phyloP scores from a whole-genome alignment of 257 asterid species.

The Euphrasia confusa region DNA sequence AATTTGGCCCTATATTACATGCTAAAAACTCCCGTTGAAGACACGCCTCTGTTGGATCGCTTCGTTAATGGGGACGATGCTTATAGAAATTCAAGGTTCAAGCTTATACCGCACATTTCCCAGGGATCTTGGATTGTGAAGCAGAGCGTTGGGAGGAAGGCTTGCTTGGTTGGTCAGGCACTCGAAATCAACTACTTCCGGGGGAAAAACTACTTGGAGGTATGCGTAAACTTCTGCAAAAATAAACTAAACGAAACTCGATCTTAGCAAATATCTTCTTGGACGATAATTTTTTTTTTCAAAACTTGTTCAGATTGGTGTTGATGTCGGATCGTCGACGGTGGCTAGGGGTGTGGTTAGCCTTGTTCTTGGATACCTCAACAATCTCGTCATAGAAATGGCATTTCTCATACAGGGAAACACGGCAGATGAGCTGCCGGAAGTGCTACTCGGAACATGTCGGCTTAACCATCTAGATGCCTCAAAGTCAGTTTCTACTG shows the following conservation, averaged over 20 bases:
- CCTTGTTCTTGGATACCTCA: conserved; percentile 89
- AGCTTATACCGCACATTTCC: conserved; percentile 81
- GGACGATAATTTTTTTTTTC: background rate
- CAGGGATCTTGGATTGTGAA: conserved; percentile 98
- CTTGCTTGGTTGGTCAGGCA: conserved; percentile 83
- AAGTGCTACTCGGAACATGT: conserved; percentile 72
- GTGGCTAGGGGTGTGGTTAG: conserved; percentile 84
- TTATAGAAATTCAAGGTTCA: conserved; percentile 75
- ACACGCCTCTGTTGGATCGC: conserved; percentile 60
- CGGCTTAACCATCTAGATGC: conserved; percentile 81
- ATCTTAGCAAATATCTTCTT: background rate
- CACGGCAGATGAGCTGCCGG: conserved; percentile 81
- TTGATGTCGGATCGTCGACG: conserved; percentile 82
- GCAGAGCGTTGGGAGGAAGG: conserved; percentile 91
- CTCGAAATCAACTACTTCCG: conserved; percentile 70
- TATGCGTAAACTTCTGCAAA: conserved; percentile 19
- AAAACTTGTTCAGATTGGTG: conserved; percentile 47
- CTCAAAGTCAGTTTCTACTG: conserved; percentile 48
- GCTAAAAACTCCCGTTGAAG: conserved; percentile 57
- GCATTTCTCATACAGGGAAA: conserved; percentile 96
- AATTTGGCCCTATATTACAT: conserved; percentile 67
- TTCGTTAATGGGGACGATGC: conserved; percentile 83
- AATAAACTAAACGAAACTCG: background rate
- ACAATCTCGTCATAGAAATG: conserved; percentile 83
- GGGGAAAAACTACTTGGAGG: conserved; percentile 97